Percentiles rank a stretch among this genome's conserved stretches.
Conservation (phyloP, 208 protist genomes). For the Leishmania guyanensis region DNA sequence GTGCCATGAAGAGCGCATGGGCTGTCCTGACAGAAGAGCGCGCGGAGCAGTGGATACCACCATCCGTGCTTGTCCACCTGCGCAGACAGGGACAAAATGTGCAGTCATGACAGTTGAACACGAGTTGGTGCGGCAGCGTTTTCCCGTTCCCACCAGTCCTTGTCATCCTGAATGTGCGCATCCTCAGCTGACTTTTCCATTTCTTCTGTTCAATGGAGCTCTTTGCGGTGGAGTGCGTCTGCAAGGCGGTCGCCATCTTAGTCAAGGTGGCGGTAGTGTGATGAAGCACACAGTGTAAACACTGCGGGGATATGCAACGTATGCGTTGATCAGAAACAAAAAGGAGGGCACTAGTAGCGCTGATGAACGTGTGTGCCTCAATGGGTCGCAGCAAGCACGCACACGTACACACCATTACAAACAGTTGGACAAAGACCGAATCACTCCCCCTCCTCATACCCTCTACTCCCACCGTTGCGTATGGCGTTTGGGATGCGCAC, state of each 20-base stretch:
- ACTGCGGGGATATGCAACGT: background rate
- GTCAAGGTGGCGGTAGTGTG: background rate
- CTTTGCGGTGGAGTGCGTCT: background rate
- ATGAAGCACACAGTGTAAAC: background rate
- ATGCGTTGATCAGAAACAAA: background rate
- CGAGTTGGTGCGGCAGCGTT: background rate
- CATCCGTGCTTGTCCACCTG: conserved; percentile 2
- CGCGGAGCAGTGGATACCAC: conserved; percentile 29
- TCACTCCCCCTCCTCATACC: background rate
- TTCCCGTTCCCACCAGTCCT: background rate
- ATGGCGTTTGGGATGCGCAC: background rate
- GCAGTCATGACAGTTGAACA: background rate
- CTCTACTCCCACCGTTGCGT: background rate
- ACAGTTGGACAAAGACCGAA: background rate
- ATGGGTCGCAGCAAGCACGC: background rate
- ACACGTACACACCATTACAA: background rate
- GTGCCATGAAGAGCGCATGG: conserved; percentile 14
- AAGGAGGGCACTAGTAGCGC: background rate
- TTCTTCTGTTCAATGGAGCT: background rate
- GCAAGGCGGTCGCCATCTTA: background rate
- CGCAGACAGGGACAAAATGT: background rate
- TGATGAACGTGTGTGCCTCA: background rate
- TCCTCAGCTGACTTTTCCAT: too few relatives aligned
- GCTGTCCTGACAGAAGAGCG: conserved; percentile 26
- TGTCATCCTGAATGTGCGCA: background rate